Base-by-base conservation (phyloP, 2,329 filamentous ascomycete species). In the Xylariaceae sp. region DNA sequence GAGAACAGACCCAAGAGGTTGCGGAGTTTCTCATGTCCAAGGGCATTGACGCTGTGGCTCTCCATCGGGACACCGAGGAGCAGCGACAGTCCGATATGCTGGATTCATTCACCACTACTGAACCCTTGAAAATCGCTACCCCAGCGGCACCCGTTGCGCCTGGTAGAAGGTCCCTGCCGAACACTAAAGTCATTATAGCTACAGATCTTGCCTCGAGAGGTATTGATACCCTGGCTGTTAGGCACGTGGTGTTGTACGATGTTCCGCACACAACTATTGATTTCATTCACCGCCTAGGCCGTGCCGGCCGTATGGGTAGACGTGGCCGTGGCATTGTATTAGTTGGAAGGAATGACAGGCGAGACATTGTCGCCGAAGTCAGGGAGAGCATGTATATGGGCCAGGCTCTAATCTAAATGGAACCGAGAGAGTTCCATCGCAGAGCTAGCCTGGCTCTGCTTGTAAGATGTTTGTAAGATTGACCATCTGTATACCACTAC, bases 221-320 rank as follows among this genome's bases (percentile, higher is more conserved):
- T 52, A 95, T 98, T 58, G 93, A 98, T 66, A 98, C 93, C 0
- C 70, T 96, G 22, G 86, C 88, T 16, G 92, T 97, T 16, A 80
- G 88, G 46, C 88, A 95, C 55, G 93, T 98, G 42, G 85, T 98
- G 44, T 71, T 98, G 21, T 97, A 95, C 66, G 90, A 98, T 64
- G 92, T 98, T n/a, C 93, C 93, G 4, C 92, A 97, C 63, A 95
- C 88, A 0, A 95, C 90, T 0, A 94, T 98, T 49, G 94, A 98
- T 67, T 98, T 98, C 60, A 96, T 98, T 60, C 94, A 98, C 67
- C 85, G 94, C 14, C 80, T 97, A 4, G 93, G 93, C 14, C 80
- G 93, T 46, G 89, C 93, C 1, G 93, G 93, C 0, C 80, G 93
- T 25, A 97, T 97, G 89, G 90, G 90, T 3, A 80, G 90, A 50